Conservation (phyloP, 2,329 filamentous ascomycete species). For the Xylariales sp. region DNA sequence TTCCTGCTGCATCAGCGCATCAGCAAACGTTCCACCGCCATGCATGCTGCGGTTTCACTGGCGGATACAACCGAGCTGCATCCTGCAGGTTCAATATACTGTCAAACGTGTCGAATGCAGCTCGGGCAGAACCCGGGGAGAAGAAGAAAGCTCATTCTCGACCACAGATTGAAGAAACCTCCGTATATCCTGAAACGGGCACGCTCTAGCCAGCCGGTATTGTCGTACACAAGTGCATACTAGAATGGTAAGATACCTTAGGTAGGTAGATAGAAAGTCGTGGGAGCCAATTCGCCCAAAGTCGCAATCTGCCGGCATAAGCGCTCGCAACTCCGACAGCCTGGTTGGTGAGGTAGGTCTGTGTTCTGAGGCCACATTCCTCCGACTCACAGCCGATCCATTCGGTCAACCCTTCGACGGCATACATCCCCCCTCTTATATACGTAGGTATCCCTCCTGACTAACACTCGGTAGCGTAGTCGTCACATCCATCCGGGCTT, state of each 20-base stretch:
- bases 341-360: conserved; percentile 13
- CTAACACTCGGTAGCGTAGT: not conserved
- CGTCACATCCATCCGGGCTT: not conserved
- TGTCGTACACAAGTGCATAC: not conserved
- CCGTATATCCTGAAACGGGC: conserved; percentile 11
- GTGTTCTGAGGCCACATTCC: not conserved
- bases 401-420: not conserved
- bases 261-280: not conserved
- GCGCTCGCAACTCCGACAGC: not conserved
- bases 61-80: conserved; percentile 34
- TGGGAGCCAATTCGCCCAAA: not conserved
- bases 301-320: not conserved
- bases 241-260: not conserved
- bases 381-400: not conserved
- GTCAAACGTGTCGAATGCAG: conserved; percentile 1
- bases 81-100: conserved; percentile 22
- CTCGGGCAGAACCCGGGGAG: not conserved
- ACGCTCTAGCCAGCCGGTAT: not conserved
- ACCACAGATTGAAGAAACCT: not conserved
- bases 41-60: conserved; percentile 27
- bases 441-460: not conserved
- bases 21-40: not conserved
- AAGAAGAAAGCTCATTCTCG: not conserved
- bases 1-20: not conserved
- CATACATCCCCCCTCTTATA: not conserved